These are phyloP conservation scores for Diaporthe ilicicola DNA, from an alignment of 2,329 filamentous ascomycete species.

Conservation along the genomic window DNA sequence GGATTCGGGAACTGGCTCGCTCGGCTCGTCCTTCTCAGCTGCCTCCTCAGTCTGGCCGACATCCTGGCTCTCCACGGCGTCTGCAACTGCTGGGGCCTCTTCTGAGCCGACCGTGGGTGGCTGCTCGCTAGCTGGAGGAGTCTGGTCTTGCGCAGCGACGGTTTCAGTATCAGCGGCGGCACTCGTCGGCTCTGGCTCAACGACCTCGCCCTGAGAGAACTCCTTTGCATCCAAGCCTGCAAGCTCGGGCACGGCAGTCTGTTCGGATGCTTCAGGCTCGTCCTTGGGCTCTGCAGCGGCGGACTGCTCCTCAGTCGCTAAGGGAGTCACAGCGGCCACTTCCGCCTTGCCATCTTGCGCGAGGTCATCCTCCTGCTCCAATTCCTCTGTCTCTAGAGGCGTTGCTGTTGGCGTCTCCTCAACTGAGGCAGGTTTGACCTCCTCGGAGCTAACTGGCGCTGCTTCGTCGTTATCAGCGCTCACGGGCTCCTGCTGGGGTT, in stretches of 20 bases:
- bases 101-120: conserved; percentile 5
- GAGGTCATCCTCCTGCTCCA: neutral
- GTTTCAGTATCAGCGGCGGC: neutral
- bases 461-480: conserved; percentile 6
- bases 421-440: neutral
- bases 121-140: neutral
- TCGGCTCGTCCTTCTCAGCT: neutral
- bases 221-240: conserved; percentile 2
- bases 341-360: neutral
- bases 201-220: neutral
- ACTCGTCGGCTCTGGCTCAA: neutral
- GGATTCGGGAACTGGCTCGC: neutral
- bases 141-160: neutral
- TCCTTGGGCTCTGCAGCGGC: neutral
- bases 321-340: neutral
- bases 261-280: neutral
- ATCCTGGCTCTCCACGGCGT: neutral
- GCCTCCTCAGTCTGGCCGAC: neutral
- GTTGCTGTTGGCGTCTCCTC: conserved; percentile 17
- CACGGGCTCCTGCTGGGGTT: neutral
- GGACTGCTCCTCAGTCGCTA: neutral
- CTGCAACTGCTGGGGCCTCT: neutral
- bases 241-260: neutral
- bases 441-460: neutral
- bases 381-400: neutral